A percentile compares a stretch with the other conserved stretches of the same genome.
phyloP scores from a whole-genome alignment of 169 alveolate genomes.

The Cytauxzoon felis region DNA sequence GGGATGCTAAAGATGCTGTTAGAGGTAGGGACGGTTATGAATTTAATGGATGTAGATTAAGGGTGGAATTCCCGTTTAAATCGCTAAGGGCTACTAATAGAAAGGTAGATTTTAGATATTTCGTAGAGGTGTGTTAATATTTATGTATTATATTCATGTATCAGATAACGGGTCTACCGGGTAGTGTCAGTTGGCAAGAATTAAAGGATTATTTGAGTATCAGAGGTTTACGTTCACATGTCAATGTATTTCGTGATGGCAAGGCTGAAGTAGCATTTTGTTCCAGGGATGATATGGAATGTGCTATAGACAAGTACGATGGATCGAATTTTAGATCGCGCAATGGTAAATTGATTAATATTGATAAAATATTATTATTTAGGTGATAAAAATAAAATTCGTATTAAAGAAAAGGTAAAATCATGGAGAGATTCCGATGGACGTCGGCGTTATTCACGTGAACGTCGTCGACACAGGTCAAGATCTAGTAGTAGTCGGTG shows the following conservation, averaged over 20 bases:
- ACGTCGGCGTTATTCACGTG: slow-evolving; percentile 33
- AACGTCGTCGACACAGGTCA: slow-evolving; percentile 26
- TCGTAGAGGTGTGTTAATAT: slow-evolving; percentile 43
- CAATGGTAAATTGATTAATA: slow-evolving; percentile 55
- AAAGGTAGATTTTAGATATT: slow-evolving; percentile 42
- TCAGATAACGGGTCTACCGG: slow-evolving; percentile 77
- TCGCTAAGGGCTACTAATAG: slow-evolving; percentile 67
- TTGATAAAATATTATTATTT: not conserved
- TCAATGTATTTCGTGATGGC: slow-evolving; percentile 84
- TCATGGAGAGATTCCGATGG: slow-evolving; percentile 33
- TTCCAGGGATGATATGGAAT: slow-evolving; percentile 78
- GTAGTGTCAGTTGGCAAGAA: slow-evolving; percentile 84
- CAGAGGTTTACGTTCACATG: slow-evolving; percentile 86
- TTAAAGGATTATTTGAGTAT: slow-evolving; percentile 85
- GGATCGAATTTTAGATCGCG: slow-evolving; percentile 82
- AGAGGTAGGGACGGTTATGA: slow-evolving; percentile 77
- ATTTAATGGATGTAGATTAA: slow-evolving; percentile 69
- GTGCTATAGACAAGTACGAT: slow-evolving; percentile 78
- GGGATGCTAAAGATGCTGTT: slow-evolving; percentile 84
- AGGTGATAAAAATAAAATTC: slow-evolving; percentile 78
- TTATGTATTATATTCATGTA: not conserved
- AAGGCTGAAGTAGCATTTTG: slow-evolving; percentile 83
- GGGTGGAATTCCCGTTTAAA: slow-evolving; percentile 79
- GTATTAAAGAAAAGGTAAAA: slow-evolving; percentile 76
- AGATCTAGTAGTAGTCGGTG: slow-evolving; percentile 27